Evolutionary conservation across 306 rosid species (phyloP), one percentile per base, ranked within the genome.

Genomic region (Trichosanthes truncata): DNA sequence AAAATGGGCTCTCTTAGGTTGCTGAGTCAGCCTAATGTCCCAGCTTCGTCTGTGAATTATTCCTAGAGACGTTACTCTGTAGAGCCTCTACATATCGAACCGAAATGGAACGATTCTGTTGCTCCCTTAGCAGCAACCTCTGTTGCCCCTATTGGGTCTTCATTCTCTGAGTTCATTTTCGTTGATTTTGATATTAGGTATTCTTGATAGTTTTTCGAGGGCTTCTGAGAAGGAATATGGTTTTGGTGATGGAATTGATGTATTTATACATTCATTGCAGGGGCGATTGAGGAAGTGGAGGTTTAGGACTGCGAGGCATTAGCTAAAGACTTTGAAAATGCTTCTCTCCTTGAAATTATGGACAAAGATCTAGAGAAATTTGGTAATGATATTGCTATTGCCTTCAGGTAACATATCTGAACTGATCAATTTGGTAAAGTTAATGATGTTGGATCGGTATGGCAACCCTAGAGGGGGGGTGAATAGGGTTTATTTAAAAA

Each of bases 331-430:
- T 97, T 93, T 21, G 85, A 78, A 51, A 90, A 80, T 86, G 93
- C 97, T 83, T 93, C 96, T 6, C 98, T 97, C 76, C 93, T 91
- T 78, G 83, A 88, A 81, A 86, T 93, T 29, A 93, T 93, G 82
- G 97, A 93, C 49, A 88, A 56, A 76, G 98, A 97, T 43, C 91
- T 93, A 36, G 89, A 88, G 83, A 89, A 82, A 80, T 91, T 91
- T 52, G 98, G 97, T 76, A 83, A 87, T 68, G 90, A 91, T 81
- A 89, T 93, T 38, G 97, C 92, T 20, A 93, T 93, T 87, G 98
- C 98, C 17, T 93, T 91, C 91, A 93, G 97, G 98, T 93, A 35
- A 57, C 29, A 25, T n/a, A 51, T 33, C 46, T 5, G 46, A 74
- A 26, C 11, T 25, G 25, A 55, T 62, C 31, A 11, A n/a, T 29